These are phyloP conservation scores for Cystobasidium onofrii DNA, from an alignment of 768 basidiomycete genomes.

Conservation along the genomic window DNA sequence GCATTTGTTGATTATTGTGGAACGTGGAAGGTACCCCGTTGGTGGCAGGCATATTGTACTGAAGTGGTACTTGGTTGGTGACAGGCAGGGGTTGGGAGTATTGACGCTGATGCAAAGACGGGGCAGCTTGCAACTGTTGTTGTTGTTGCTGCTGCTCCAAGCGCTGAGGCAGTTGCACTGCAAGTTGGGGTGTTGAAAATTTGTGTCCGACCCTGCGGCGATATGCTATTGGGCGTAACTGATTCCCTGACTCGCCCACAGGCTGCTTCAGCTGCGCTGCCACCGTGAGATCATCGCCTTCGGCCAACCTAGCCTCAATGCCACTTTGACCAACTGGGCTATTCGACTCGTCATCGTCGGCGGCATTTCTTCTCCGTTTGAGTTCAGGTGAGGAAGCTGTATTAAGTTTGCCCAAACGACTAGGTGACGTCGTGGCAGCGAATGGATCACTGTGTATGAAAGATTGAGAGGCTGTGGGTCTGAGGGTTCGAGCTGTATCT, in stretches of 20 bases:
- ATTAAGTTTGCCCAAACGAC: slow-evolving; percentile 4
- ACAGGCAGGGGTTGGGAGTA: background rate
- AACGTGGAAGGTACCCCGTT: background rate
- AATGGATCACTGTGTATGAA: background rate
- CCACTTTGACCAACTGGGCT: background rate
- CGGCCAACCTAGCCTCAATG: background rate
- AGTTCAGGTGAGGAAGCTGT: slow-evolving; percentile 22
- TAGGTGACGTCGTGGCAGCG: background rate
- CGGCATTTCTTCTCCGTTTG: slow-evolving; percentile 8
- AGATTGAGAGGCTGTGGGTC: background rate
- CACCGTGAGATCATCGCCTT: background rate
- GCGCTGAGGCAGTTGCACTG: background rate
- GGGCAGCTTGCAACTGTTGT: background rate
- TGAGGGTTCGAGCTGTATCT: background rate
- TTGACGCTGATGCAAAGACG: background rate
- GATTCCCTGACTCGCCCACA: background rate
- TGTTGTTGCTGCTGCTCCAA: background rate
- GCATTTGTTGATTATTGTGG: background rate
- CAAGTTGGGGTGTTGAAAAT: background rate
- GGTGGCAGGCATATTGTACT: background rate
- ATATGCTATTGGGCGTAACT: background rate
- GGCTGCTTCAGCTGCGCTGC: background rate
- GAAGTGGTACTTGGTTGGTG: background rate
- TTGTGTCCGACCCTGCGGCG: background rate
- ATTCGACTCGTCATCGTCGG: background rate